Conservation (phyloP, 805 yeast species). For the Ogataea neopini region DNA sequence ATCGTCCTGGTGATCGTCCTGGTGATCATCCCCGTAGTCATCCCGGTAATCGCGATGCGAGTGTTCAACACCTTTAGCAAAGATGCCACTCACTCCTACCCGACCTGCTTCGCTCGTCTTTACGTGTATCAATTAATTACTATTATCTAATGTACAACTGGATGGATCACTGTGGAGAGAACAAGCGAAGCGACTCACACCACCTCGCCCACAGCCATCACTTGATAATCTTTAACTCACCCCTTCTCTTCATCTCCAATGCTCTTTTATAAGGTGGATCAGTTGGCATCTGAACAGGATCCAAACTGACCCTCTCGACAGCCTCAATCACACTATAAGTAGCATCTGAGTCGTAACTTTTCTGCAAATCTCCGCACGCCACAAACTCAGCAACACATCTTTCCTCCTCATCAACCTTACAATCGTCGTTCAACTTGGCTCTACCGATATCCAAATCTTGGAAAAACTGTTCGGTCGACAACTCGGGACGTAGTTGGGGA, state of each 20-base stretch:
- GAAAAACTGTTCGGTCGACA: slow-evolving; percentile 81
- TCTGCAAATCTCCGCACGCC: slow-evolving; percentile 88
- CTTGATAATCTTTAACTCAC: slow-evolving; percentile 43
- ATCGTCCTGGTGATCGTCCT: too few species aligned
- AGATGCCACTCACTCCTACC: too few species aligned
- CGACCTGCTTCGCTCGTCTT: too few species aligned
- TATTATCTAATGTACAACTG: too few species aligned
- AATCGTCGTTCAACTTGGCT: slow-evolving; percentile 46
- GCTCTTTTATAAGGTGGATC: slow-evolving; percentile 97
- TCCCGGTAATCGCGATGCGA: too few species aligned
- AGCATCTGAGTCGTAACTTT: slow-evolving; percentile 90
- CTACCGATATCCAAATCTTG: slow-evolving; percentile 62
- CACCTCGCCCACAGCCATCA: too few species aligned
- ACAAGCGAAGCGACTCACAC: too few species aligned
- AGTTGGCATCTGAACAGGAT: slow-evolving; percentile 94
- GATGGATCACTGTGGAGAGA: too few species aligned
- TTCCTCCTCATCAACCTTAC: slow-evolving; percentile 57
- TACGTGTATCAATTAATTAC: too few species aligned
- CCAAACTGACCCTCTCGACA: slow-evolving; percentile 52
- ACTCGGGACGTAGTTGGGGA: slow-evolving; percentile 53
- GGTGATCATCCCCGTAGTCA: too few species aligned
- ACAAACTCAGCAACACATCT: slow-evolving; percentile 85
- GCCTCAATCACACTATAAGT: slow-evolving; percentile 65
- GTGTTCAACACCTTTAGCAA: too few species aligned
- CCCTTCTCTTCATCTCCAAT: slow-evolving; percentile 79